Conservation (phyloP, 495 filamentous ascomycete genomes). For the Penicillium steckii region DNA sequence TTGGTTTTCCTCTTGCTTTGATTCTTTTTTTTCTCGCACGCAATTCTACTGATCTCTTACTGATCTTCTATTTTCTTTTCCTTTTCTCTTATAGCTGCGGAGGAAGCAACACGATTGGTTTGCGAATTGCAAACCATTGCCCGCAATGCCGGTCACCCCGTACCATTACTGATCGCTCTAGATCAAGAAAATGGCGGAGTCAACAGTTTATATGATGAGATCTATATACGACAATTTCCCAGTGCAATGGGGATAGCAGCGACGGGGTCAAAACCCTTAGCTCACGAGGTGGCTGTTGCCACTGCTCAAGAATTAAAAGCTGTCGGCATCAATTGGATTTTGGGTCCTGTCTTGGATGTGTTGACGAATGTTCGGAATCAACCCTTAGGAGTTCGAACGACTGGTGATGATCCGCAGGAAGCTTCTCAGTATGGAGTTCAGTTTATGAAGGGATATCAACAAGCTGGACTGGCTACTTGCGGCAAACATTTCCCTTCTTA, state of each 20-base stretch:
- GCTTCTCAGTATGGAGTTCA: constrained; percentile 84
- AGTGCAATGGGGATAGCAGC: constrained; percentile 89
- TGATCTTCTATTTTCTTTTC: constrained; percentile 19
- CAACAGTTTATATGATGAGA: constrained; percentile 89
- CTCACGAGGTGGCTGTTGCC: constrained; percentile 79
- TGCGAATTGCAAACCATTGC: constrained; percentile 86
- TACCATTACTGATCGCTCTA: constrained; percentile 78
- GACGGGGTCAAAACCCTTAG: constrained; percentile 72
- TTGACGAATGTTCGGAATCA: constrained; percentile 86
- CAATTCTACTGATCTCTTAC: constrained; percentile 2
- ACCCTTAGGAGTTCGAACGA: constrained; percentile 78
- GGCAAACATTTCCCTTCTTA: constrained; percentile 94
- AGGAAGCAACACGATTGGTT: constrained; percentile 76
- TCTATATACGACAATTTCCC: constrained; percentile 87
- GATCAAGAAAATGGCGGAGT: constrained; percentile 96
- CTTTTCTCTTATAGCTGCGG: constrained; percentile 75
- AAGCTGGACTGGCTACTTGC: constrained; percentile 78
- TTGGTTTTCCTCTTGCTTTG: constrained; percentile 3
- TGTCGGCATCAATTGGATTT: constrained; percentile 86
- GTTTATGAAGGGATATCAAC: constrained; percentile 84
- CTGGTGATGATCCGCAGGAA: constrained; percentile 85
- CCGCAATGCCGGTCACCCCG: constrained; percentile 78
- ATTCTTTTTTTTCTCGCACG: too few relatives aligned
- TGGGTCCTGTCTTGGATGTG: constrained; percentile 88
- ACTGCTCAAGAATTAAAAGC: constrained; percentile 83